phyloP scores from a whole-genome alignment of 768 basidiomycete species.

The Boletus insuetus region DNA sequence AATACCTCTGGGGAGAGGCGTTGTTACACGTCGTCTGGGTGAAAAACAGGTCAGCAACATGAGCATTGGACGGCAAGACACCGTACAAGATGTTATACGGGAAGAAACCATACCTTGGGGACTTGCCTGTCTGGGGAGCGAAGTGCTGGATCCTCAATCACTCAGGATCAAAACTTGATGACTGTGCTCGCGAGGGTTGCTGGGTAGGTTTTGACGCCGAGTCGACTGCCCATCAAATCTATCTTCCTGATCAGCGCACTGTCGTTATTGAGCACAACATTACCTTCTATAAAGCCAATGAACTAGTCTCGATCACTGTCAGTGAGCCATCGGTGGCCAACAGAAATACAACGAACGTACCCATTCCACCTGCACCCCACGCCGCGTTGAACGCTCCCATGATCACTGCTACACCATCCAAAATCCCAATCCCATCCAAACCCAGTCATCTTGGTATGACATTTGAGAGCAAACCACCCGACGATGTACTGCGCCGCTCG shows the following conservation, averaged over 20 bases:
- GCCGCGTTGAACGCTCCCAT: background rate
- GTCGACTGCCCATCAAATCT: slow-evolving; percentile 33
- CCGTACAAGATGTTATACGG: slow-evolving; percentile 17
- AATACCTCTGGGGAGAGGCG: background rate
- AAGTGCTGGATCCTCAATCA: slow-evolving; percentile 10
- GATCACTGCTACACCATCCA: no score
- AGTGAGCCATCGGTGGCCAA: no score
- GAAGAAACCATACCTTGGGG: slow-evolving; percentile 21
- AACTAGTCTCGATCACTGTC: no score
- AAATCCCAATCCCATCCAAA: no score
- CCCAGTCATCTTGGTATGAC: no score
- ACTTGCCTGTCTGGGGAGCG: slow-evolving; percentile 18
- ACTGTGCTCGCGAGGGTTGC: slow-evolving; percentile 21
- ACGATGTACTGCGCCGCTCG: no score
- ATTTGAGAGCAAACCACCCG: no score
- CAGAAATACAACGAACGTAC: no score
- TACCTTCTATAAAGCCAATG: background rate
- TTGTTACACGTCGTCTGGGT: background rate
- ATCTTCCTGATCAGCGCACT: slow-evolving; percentile 23
- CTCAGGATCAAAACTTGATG: slow-evolving; percentile 11
- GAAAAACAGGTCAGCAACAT: background rate
- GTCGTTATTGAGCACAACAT: background rate
- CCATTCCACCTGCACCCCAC: no score
- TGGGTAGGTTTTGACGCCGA: slow-evolving; percentile 38
- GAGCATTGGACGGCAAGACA: background rate